Evolutionary conservation across 352 stramenopile species (phyloP).

Genomic region (Globisporangium carolinianum): DNA sequence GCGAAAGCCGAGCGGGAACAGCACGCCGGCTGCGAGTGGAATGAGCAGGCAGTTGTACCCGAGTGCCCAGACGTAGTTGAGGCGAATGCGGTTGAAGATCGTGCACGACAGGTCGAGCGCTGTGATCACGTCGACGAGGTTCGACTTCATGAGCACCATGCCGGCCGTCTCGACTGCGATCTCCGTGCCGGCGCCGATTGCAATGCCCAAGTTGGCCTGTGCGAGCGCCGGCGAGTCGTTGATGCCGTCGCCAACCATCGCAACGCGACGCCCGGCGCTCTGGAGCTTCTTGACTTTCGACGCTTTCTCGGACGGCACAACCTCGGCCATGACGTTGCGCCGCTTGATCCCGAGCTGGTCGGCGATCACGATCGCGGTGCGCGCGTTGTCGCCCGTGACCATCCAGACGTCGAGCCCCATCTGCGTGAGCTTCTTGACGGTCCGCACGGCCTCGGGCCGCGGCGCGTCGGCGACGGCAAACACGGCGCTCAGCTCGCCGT

Average conservation of each 20-base stretch:
- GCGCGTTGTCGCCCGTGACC: conserved; percentile 98
- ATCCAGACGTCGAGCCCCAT: conserved; percentile 96
- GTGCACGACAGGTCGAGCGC: conserved; percentile 94
- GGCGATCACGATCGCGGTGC: conserved; percentile 92
- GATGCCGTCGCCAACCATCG: conserved; percentile 97
- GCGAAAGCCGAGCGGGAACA: conserved; percentile 92
- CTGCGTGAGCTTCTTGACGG: conserved; percentile 86
- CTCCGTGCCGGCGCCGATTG: conserved; percentile 92
- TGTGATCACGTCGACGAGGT: conserved; percentile 92
- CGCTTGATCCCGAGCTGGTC: conserved; percentile 89
- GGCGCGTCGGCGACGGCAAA: conserved; percentile 83
- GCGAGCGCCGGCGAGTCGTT: conserved; percentile 98
- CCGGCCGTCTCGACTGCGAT: conserved; percentile 97
- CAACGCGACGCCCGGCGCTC: conserved; percentile 80
- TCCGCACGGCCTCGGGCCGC: conserved; percentile 88
- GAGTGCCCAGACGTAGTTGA: conserved; percentile 98
- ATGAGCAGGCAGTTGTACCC: conserved; percentile 98
- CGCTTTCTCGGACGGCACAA: conserved; percentile 94
- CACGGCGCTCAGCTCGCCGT: conserved; percentile 62
- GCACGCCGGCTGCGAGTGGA: conserved; percentile 93
- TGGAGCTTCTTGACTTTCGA: conserved; percentile 91
- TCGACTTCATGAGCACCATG: conserved; percentile 90
- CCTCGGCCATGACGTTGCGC: conserved; percentile 92
- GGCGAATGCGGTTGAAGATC: conserved; percentile 95
- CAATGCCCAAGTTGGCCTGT: conserved; percentile 96